A percentile compares a stretch with the other conserved stretches of the same genome.
phyloP scores from a whole-genome alignment of 2,329 filamentous ascomycete genomes.

The Colletotrichum karsti region DNA sequence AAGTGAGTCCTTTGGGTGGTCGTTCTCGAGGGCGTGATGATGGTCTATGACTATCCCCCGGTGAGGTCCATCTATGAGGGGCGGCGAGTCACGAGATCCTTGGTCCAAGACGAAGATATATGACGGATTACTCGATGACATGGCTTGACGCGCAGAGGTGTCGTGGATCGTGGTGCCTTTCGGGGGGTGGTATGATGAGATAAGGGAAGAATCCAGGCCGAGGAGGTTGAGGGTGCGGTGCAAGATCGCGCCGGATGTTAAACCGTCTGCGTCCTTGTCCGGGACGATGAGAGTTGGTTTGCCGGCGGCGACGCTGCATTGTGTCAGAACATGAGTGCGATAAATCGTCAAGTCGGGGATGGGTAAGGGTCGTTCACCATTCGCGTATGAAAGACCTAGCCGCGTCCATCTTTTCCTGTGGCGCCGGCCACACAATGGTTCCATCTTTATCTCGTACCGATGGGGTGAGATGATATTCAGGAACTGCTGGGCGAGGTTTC shows the following conservation, averaged over 20 bases:
- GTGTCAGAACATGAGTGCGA: not conserved
- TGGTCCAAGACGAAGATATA: constrained; percentile 51
- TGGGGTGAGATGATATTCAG: constrained; percentile 54
- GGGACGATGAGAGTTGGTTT: constrained; percentile 68
- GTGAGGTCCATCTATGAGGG: constrained; percentile 59
- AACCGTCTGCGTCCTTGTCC: constrained; percentile 75
- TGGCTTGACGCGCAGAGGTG: constrained; percentile 57
- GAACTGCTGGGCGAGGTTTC: constrained; percentile 35
- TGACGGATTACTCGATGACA: constrained; percentile 53
- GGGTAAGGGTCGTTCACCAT: constrained; percentile 52
- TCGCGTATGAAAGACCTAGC: constrained; percentile 65
- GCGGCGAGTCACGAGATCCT: constrained; percentile 48
- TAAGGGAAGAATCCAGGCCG: constrained; percentile 60
- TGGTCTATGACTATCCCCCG: constrained; percentile 71
- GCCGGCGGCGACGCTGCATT: constrained; percentile 55
- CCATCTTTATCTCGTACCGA: constrained; percentile 52
- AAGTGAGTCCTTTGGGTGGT: constrained; percentile 63
- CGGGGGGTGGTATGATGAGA: constrained; percentile 65
- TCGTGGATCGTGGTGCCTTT: constrained; percentile 69
- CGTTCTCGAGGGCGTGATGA: constrained; percentile 61
- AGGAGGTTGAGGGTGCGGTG: constrained; percentile 66
- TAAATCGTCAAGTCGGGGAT: not conserved
- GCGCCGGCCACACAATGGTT: constrained; percentile 68
- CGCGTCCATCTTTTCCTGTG: constrained; percentile 59
- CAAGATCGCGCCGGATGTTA: constrained; percentile 71